These are phyloP conservation scores for Eutrema yunnanense DNA, from an alignment of 345 rosid genomes.

Conservation along the genomic window DNA sequence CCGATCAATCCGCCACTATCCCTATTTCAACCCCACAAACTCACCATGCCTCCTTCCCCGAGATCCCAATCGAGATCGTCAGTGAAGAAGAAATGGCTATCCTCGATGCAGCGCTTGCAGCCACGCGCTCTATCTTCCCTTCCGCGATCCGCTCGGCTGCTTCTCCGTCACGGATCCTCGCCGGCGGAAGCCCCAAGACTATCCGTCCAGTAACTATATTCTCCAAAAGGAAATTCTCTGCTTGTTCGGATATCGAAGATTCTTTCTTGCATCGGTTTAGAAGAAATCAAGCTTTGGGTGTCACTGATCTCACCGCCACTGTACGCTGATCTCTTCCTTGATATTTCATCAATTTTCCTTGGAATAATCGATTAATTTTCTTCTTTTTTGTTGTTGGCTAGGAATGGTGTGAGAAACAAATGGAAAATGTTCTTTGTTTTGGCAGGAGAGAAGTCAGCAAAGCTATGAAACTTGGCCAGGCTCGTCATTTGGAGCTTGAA, in stretches of 20 bases:
- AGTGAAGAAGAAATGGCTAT: conserved; percentile 87
- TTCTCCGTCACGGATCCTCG: conserved; percentile 24
- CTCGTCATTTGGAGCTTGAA: conserved; percentile 70
- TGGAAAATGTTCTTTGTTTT: conserved; percentile 49
- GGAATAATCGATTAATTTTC: neutral
- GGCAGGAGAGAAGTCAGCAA: conserved; percentile 38
- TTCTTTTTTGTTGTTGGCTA: conserved; percentile 2
- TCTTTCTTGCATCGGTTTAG: conserved; percentile 47
- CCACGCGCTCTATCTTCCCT: conserved; percentile 39
- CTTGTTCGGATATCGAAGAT: conserved; percentile 49
- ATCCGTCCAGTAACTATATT: conserved; percentile 32
- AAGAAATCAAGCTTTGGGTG: conserved; percentile 48
- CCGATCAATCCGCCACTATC: conserved; percentile 4
- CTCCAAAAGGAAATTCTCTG: conserved; percentile 37
- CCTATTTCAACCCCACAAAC: neutral
- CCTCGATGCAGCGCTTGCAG: conserved; percentile 58
- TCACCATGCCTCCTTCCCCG: conserved; percentile 6
- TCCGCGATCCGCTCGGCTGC: conserved; percentile 28
- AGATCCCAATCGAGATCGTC: conserved; percentile 70
- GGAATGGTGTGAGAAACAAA: conserved; percentile 94
- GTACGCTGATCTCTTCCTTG: conserved; percentile 25
- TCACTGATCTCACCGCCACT: conserved; percentile 62
- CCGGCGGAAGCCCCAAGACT: conserved; percentile 23
- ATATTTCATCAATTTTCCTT: neutral
- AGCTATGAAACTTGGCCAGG: conserved; percentile 71